Evolutionary conservation across 73 alveolate species (phyloP).

Genomic region (Paramecium octaurelia): DNA sequence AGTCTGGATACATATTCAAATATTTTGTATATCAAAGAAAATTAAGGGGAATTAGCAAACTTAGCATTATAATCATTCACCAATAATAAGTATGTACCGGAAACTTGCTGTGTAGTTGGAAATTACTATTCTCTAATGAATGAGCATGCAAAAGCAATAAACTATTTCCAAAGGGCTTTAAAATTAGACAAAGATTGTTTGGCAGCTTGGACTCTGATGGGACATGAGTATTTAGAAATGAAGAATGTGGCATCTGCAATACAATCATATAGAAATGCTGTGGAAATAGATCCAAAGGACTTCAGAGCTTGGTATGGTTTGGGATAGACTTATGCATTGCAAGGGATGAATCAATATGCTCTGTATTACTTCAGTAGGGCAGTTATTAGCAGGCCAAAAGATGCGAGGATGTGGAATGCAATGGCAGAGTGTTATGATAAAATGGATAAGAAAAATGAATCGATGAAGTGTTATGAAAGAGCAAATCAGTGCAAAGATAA

Average conservation of each 20-base stretch:
- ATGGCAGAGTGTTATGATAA: constrained; percentile 97
- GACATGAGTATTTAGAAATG: constrained; percentile 98
- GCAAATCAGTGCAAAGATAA: constrained; percentile 91
- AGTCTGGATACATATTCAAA: constrained; percentile 93
- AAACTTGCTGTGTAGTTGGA: constrained; percentile 98
- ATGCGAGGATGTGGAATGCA: constrained; percentile 98
- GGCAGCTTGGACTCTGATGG: constrained; percentile 98
- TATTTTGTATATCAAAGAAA: constrained; percentile 96
- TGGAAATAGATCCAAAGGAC: constrained; percentile 96
- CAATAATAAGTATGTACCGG: constrained; percentile 97
- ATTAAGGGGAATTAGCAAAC: constrained; percentile 94
- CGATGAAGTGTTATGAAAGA: constrained; percentile 95
- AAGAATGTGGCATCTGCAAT: constrained; percentile 97
- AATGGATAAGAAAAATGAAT: constrained; percentile 88
- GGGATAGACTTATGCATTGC: constrained; percentile 93
- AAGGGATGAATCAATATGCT: constrained; percentile 95
- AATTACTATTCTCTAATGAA: constrained; percentile 94
- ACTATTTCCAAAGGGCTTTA: constrained; percentile 92
- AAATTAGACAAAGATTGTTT: constrained; percentile 90
- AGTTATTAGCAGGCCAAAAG: constrained; percentile 93
- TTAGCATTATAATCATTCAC: constrained; percentile 93
- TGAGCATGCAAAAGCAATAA: constrained; percentile 97
- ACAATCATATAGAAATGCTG: constrained; percentile 97
- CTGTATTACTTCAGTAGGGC: constrained; percentile 93
- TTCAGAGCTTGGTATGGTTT: constrained; percentile 99